phyloP scores from a whole-genome alignment of 2,329 filamentous ascomycete genomes.

The Nemania sp. region DNA sequence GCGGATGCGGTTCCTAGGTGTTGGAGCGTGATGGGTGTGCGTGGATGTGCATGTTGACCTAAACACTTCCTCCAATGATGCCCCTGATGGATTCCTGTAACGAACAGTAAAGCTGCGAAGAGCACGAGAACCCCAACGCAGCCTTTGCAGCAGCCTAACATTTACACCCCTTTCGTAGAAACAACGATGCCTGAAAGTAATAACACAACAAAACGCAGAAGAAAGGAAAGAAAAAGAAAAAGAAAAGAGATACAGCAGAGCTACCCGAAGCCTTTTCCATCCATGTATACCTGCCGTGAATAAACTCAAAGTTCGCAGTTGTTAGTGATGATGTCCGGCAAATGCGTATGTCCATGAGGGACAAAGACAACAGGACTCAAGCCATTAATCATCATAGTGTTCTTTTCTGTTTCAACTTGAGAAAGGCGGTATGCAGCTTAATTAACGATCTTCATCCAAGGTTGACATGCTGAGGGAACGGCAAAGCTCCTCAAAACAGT shows the following conservation, averaged over 20 bases:
- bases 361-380: constrained; percentile 30
- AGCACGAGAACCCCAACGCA: constrained; percentile 28
- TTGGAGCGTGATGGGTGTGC: constrained; percentile 22
- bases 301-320: constrained; percentile 40
- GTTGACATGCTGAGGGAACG: too few species aligned
- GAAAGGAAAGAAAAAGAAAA: constrained; percentile 23
- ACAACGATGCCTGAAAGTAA: constrained; percentile 24
- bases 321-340: constrained; percentile 39
- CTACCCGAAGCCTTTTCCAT: constrained; percentile 41
- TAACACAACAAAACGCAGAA: constrained; percentile 16
- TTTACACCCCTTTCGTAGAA: constrained; percentile 20
- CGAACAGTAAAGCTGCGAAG: constrained; percentile 27
- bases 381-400: constrained; percentile 6
- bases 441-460: too few species aligned
- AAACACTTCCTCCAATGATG: constrained; percentile 32
- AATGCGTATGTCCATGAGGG: constrained; percentile 36
- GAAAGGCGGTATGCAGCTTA: too few species aligned
- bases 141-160: constrained; percentile 28
- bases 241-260: constrained; percentile 33
- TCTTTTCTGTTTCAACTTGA: too few species aligned
- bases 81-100: constrained; percentile 29
- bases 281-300: constrained; percentile 41
- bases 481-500: too few species aligned
- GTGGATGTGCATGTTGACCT: constrained; percentile 26
- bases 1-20: constrained; percentile 35